Conservation (phyloP, 169 alveolate genomes). For the Miamiensis avidus region DNA sequence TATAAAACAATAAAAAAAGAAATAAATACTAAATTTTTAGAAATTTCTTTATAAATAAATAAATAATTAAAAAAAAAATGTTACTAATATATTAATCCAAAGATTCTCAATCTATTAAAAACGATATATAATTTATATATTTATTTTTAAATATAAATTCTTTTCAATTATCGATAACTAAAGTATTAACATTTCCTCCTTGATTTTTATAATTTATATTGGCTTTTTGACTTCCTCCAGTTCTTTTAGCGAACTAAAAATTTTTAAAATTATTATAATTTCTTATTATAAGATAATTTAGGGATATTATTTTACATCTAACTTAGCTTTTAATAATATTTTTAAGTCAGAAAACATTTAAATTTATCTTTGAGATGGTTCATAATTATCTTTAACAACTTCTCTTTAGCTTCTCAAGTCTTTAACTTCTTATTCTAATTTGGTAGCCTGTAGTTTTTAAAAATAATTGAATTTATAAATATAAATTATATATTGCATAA, state of each 20-base stretch:
- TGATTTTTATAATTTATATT: not conserved
- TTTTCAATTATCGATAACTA: not conserved
- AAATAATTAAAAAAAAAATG: no score
- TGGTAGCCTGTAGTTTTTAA: not conserved
- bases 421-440: conserved; percentile 37
- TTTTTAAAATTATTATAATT: no score
- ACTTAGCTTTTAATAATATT: conserved; percentile 20
- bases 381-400: conserved; percentile 39
- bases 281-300: no score
- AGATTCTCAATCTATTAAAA: no score
- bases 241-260: not conserved
- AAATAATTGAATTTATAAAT: not conserved
- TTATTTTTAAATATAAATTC: no score
- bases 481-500: no score
- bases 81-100: no score
- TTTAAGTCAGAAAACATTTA: conserved; percentile 33
- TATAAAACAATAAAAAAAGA: no score
- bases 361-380: conserved; percentile 40
- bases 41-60: no score
- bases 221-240: not conserved
- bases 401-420: conserved; percentile 36
- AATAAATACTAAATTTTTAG: no score
- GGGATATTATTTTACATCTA: not conserved
- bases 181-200: not conserved
- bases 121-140: no score